A percentile compares a stretch with the other conserved stretches of the same genome.
phyloP scores from a whole-genome alignment of 345 rosid genomes.

The Arabis alpina region DNA sequence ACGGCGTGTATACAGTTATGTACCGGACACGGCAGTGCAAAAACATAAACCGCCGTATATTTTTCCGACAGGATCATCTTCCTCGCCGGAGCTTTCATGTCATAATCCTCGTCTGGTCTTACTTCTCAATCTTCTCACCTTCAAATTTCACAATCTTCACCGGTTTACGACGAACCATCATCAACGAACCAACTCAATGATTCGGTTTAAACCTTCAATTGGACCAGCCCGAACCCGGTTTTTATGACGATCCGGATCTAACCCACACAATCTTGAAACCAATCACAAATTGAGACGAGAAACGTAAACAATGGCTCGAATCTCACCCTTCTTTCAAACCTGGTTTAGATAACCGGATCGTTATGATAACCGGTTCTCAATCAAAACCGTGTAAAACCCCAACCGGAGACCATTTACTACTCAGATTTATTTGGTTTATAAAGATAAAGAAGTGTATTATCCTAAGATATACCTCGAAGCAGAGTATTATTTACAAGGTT shows the following conservation, averaged over 20 bases:
- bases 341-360: constrained; percentile 59
- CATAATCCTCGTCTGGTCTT: constrained; percentile 61
- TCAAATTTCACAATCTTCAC: constrained; percentile 25
- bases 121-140: constrained; percentile 52
- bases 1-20: too few relatives aligned
- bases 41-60: constrained; percentile 46
- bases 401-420: constrained; percentile 76
- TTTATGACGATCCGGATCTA: constrained; percentile 81
- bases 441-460: too few relatives aligned
- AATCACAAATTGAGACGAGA: constrained; percentile 74
- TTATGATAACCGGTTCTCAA: constrained; percentile 89
- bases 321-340: constrained; percentile 70
- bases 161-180: neutral
- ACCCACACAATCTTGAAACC: constrained; percentile 63
- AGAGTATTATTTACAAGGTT: too few relatives aligned
- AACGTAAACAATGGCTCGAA: constrained; percentile 70
- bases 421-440: constrained; percentile 8
- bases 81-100: constrained; percentile 58
- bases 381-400: constrained; percentile 75
- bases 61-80: constrained; percentile 54
- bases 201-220: constrained; percentile 44
- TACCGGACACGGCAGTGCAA: constrained; percentile 24
- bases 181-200: constrained; percentile 27
- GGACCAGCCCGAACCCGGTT: constrained; percentile 61
- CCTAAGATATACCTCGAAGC: too few relatives aligned